A percentile compares a stretch with the other conserved stretches of the same genome.
phyloP scores from a whole-genome alignment of 1,139 yeast species.

The Arxiozyma bovina region DNA sequence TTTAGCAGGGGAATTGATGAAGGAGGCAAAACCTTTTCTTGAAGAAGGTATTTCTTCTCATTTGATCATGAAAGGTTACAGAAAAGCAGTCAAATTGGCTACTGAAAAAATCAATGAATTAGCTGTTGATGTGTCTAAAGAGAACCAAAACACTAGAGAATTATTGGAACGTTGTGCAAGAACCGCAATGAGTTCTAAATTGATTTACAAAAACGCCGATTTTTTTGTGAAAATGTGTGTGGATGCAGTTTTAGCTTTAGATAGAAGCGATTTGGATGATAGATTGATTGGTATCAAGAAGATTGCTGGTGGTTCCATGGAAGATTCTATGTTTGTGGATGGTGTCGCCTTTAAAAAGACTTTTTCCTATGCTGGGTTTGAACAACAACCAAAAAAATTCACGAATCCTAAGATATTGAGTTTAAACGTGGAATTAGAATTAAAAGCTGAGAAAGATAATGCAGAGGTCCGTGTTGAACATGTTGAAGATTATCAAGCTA shows the following conservation, averaged over 20 bases:
- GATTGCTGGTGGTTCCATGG: constrained; percentile 95
- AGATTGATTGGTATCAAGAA: constrained; percentile 88
- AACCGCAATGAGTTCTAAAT: constrained; percentile 95
- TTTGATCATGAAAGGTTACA: constrained; percentile 77
- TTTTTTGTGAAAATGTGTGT: constrained; percentile 96
- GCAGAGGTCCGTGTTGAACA: constrained; percentile 98
- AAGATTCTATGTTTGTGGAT: constrained; percentile 76
- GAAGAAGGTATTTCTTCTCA: constrained; percentile 95
- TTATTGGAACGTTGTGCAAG: constrained; percentile 86
- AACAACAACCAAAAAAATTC: constrained; percentile 91
- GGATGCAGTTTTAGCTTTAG: constrained; percentile 84
- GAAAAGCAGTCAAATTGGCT: constrained; percentile 74
- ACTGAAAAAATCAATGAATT: constrained; percentile 63
- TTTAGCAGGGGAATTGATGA: constrained; percentile 87
- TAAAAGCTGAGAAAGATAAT: constrained; percentile 96
- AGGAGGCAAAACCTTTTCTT: constrained; percentile 80
- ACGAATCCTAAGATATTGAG: constrained; percentile 71
- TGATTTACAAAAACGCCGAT: constrained; percentile 75
- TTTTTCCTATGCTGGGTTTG: constrained; percentile 95
- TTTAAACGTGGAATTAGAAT: constrained; percentile 86
- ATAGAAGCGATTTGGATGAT: constrained; percentile 78
- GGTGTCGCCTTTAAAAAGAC: constrained; percentile 98
- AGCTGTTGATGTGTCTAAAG: constrained; percentile 55
- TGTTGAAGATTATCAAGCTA: constrained; percentile 87
- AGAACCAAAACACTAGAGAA: constrained; percentile 41